Evolutionary conservation across 495 filamentous ascomycete species (phyloP).

Genomic region (Annulohypoxylon stygium): DNA sequence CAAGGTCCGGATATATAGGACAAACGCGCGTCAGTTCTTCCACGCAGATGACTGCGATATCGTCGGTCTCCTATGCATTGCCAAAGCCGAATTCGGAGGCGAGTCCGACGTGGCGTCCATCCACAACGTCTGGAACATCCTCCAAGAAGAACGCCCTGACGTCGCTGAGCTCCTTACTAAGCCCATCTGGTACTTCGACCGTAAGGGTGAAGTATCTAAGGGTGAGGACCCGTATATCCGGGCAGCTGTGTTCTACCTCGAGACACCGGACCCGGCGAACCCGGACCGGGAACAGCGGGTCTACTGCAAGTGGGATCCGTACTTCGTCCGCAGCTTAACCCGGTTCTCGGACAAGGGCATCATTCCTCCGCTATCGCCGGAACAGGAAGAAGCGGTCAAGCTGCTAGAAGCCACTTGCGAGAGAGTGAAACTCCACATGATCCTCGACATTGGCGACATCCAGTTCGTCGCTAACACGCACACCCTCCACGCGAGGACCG

Average conservation of each 20-base stretch:
- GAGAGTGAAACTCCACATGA: conserved; percentile 77
- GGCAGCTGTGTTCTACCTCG: conserved; percentile 80
- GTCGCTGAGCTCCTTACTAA: conserved; percentile 78
- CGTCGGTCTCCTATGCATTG: conserved; percentile 87
- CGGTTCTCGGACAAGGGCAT: conserved; percentile 75
- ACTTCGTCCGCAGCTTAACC: conserved; percentile 76
- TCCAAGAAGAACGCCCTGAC: conserved; percentile 81
- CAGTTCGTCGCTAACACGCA: conserved; percentile 80
- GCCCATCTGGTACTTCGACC: conserved; percentile 94
- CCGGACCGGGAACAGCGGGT: conserved; percentile 54
- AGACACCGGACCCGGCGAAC: conserved; percentile 57
- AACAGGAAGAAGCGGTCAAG: conserved; percentile 72
- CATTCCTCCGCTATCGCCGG: conserved; percentile 74
- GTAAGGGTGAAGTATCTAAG: conserved; percentile 83
- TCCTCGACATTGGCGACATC: conserved; percentile 83
- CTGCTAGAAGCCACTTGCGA: conserved; percentile 77
- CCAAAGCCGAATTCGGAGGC: conserved; percentile 82
- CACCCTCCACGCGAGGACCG: conserved; percentile 76
- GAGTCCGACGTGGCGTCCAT: conserved; percentile 85
- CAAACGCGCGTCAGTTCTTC: conserved; percentile 84
- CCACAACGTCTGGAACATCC: conserved; percentile 85
- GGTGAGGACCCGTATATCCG: conserved; percentile 83
- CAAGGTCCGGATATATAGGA: conserved; percentile 88
- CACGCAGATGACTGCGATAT: conserved; percentile 87
- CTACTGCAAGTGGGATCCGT: conserved; percentile 80